Percentiles rank a stretch among this genome's conserved stretches.
phyloP scores from a whole-genome alignment of 768 basidiomycete genomes.

The Leccinum arenicola region DNA sequence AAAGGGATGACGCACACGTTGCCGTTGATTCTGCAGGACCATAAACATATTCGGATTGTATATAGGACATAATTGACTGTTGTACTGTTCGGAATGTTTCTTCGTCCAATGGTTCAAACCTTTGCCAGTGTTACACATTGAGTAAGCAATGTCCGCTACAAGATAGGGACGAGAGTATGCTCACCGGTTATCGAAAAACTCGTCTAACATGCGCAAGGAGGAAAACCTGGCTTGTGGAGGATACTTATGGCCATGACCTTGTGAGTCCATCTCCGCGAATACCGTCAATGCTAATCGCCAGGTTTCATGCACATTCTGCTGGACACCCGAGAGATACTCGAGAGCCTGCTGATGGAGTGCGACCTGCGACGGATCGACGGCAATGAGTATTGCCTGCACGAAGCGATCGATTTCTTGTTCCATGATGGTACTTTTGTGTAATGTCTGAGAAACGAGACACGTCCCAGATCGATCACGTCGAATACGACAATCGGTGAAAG shows the following conservation, averaged over 20 bases:
- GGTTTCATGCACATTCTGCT: conserved; percentile 67
- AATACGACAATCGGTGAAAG: conserved; percentile 1
- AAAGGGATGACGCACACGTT: conserved; percentile 59
- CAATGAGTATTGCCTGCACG: conserved; percentile 84
- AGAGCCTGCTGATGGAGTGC: conserved; percentile 83
- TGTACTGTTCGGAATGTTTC: conserved; percentile 71
- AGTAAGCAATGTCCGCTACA: background rate
- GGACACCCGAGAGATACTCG: conserved; percentile 74
- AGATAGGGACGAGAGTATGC: conserved; percentile 27
- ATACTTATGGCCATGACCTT: conserved; percentile 60
- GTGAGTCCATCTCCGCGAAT: conserved; percentile 59
- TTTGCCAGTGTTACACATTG: conserved; percentile 22
- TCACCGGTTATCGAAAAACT: conserved; percentile 81
- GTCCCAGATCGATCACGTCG: conserved; percentile 17
- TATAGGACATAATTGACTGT: conserved; percentile 75
- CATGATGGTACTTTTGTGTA: conserved; percentile 41
- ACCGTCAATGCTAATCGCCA: conserved; percentile 82
- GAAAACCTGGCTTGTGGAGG: conserved; percentile 75
- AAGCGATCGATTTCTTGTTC: conserved; percentile 74
- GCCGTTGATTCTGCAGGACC: conserved; percentile 82
- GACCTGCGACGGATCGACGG: conserved; percentile 72
- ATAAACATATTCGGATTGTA: conserved; percentile 83
- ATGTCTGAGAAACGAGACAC: conserved; percentile 12
- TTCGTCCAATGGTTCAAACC: conserved; percentile 65
- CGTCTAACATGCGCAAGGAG: conserved; percentile 75